These are phyloP conservation scores for Dendrothele bispora DNA, from an alignment of 768 basidiomycete species.

Conservation along the genomic window DNA sequence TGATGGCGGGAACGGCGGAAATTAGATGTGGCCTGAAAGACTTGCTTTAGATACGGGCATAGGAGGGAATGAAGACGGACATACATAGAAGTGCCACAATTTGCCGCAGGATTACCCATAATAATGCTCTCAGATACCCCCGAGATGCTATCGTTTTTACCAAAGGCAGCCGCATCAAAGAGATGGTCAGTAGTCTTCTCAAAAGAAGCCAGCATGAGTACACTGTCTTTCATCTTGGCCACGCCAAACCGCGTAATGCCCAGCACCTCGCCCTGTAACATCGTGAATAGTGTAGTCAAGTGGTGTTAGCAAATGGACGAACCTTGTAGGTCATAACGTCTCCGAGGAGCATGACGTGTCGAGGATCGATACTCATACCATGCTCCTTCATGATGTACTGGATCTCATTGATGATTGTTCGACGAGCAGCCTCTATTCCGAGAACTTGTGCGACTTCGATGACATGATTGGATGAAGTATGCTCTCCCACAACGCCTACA, in stretches of 20 bases:
- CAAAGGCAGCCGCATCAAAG: constrained; percentile 95
- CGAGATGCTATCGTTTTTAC: constrained; percentile 91
- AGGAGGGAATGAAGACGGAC: constrained; percentile 21
- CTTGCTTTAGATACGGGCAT: constrained; percentile 6
- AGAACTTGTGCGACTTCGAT: constrained; percentile 94
- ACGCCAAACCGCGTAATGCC: constrained; percentile 99
- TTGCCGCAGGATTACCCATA: constrained; percentile 95
- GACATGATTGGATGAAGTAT: constrained; percentile 95
- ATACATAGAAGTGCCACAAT: constrained; percentile 93
- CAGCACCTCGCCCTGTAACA: constrained; percentile 83
- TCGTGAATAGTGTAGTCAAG: neutral
- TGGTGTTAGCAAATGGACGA: constrained; percentile 5
- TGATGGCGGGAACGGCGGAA: constrained; percentile 41
- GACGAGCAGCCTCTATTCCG: constrained; percentile 96
- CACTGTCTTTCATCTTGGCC: constrained; percentile 99
- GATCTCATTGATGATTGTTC: constrained; percentile 95
- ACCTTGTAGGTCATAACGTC: constrained; percentile 99
- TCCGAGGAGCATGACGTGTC: constrained; percentile 96
- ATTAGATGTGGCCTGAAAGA: constrained; percentile 48
- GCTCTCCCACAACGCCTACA: constrained; percentile 85
- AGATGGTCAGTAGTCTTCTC: constrained; percentile 99
- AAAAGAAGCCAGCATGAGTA: constrained; percentile 98
- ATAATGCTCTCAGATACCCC: constrained; percentile 99
- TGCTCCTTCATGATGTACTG: constrained; percentile 97
- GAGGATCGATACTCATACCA: constrained; percentile 98